Base-by-base conservation (phyloP, 306 rosid species). In the Hylodesmum podocarpum region DNA sequence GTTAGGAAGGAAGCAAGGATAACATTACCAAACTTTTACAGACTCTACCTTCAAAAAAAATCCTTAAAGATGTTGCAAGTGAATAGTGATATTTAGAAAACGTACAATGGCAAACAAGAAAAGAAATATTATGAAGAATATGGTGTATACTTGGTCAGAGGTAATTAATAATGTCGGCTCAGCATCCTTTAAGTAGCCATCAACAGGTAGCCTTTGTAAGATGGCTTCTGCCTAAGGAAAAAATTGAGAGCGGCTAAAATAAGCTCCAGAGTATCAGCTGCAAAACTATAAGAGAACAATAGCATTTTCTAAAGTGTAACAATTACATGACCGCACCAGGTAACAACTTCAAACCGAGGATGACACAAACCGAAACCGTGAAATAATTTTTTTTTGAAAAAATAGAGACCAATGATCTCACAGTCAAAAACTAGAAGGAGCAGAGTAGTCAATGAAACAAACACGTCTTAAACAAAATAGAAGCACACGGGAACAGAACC, bases 161-260 rank as follows among this genome's bases (percentile, higher is more conserved):
- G 98, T 95, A 78, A 95, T 87, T 89, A 95, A 77, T 83, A 95
- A 65, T 0, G 89, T 89, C 78, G 96, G 86, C 81, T 89, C 87
- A 19, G 87, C 90, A 58, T 90, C 97, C 87, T 87, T 87, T 79
- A 76, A 22, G 81, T 70, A 79, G 85, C 87, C 97, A 87, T 79
- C 97, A 78, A 83, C 77, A 40, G 91, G 89, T 80, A 92, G 88
- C 90, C 85, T 84, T 53, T 80, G 89, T 82, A 77, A 58, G 85
- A 92, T 95, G 85, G 94, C 96, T 83, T 90, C 94, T 70, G 97
- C 98, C 97, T 91, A 92, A 75, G 85, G 85, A 90, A 80, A 61
- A 84, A 74, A 85, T 82, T 88, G 73, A 81, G 82, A 80, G 76
- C 88, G 84, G 83, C 84, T 82, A 85, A 76, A 65, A 55, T 80